Evolutionary conservation across 2,329 filamentous ascomycete species (phyloP), one percentile per base, ranked within the genome.

Genomic region (Thyridium curvatum): DNA sequence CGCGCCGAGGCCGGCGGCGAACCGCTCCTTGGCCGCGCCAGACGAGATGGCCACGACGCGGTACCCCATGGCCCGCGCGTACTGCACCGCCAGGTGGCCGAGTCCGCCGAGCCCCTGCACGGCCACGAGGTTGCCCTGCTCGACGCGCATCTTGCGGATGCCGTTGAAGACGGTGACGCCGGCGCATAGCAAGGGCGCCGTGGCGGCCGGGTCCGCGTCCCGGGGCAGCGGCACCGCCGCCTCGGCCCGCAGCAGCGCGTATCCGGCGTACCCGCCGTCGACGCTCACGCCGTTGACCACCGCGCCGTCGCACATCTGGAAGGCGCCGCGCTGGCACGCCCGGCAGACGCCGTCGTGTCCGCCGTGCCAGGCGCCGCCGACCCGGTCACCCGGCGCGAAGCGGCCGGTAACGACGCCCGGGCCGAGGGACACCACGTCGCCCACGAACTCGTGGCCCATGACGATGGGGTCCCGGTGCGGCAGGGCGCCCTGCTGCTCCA

Each of bases 31-130:
- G 47, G 66, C 69, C 42, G 78, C 72, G 5, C 78, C 77, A 0
- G 77, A 74, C 16, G 41, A 45, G 37, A 90, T 70, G 1, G 82
- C 85, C 2, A 78, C 77, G 6, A 85, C 77, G 41, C 76, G 71
- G 59, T 82, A 88, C 3, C 85, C 85, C 83, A 88, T 86, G 59
- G 80, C 79, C 36, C 68, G 68, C 4, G 83, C 83, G 54, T 82
- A 89, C 54, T 89, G 84, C 21, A 90, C 79, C 0, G 83, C 85
- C 17, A 90, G 58, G 57, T 90, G 85, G 2, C 85, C 85, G 0
- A 90, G 69, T 3, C 86, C 86, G 35, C 87, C 79, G 3, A 91
- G 68, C 13, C 84, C 86, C 42, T 90, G 78, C 17, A 79, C 52
- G 14, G 72, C 74, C 1, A 79, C 70, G 1, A 70, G 43, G 13